Evolutionary conservation across 805 yeast genomes (phyloP).

Genomic region (Candida rishiriensis): DNA sequence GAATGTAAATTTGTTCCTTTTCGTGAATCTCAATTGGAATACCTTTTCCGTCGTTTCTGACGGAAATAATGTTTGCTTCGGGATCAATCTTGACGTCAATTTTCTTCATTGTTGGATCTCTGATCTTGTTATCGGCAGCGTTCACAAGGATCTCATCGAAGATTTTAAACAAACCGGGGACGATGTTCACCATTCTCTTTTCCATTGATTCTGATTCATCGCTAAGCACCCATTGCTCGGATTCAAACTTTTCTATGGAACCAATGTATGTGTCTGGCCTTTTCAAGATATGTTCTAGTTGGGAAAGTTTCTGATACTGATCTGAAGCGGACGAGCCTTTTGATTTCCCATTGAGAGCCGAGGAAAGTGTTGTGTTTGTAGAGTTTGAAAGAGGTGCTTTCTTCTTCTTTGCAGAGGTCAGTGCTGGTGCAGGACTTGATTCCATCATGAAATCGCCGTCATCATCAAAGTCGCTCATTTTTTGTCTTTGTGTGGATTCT

Average conservation of each 20-base stretch:
- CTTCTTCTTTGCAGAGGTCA: constrained; percentile 4
- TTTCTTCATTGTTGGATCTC: constrained; percentile 86
- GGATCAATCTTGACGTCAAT: constrained; percentile 79
- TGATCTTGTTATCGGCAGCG: constrained; percentile 97
- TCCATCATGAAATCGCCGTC: constrained; percentile 7
- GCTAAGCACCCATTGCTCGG: constrained; percentile 83
- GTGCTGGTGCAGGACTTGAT: constrained; percentile 1
- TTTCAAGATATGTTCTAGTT: constrained; percentile 90
- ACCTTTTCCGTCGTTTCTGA: constrained; percentile 91
- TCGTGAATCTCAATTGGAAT: constrained; percentile 92
- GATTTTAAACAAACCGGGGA: constrained; percentile 94
- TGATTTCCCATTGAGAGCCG: constrained; percentile 3
- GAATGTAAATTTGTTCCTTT: constrained; percentile 89
- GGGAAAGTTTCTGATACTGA: constrained; percentile 90
- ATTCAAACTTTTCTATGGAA: constrained; percentile 76
- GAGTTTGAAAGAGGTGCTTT: constrained; percentile 39
- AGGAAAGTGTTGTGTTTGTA: constrained; percentile 15
- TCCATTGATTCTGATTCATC: constrained; percentile 57
- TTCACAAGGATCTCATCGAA: constrained; percentile 96
- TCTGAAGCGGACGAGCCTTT: constrained; percentile 43
- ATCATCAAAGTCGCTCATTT: constrained; percentile 8
- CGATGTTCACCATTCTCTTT: constrained; percentile 64
- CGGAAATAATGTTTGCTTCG: constrained; percentile 69
- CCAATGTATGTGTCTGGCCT: constrained; percentile 99
- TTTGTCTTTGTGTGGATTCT: too few relatives aligned